Evolutionary conservation across 148 eudicot genomes (phyloP).

Genomic region (Vaccinium macrocarpon): DNA sequence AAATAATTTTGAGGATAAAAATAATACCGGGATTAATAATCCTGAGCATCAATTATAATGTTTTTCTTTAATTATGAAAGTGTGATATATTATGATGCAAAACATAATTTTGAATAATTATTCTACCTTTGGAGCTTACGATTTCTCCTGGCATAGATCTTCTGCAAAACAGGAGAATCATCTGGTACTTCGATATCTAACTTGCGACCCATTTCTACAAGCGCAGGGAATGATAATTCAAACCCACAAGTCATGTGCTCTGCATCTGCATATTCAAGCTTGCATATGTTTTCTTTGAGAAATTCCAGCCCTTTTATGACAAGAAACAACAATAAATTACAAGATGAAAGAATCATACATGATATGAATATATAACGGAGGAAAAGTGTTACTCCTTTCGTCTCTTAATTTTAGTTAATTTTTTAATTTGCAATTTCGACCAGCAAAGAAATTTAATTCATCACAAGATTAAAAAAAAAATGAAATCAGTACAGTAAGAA

Average conservation of each 20-base stretch:
- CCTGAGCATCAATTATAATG: too few relatives aligned
- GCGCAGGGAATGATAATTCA: conserved; percentile 82
- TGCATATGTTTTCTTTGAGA: conserved; percentile 53
- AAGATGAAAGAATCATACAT: too few relatives aligned
- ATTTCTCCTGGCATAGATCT: conserved; percentile 54
- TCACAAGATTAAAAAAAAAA: too few relatives aligned
- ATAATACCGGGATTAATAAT: too few relatives aligned
- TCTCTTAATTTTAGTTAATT: too few relatives aligned
- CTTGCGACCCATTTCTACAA: conserved; percentile 59
- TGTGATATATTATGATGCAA: neutral
- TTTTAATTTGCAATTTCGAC: too few relatives aligned
- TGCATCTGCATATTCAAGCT: conserved; percentile 52
- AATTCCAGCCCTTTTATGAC: conserved; percentile 47
- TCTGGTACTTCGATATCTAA: conserved; percentile 52
- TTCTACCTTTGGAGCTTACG: conserved; percentile 67
- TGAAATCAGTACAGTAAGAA: too few relatives aligned
- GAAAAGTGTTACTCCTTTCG: too few relatives aligned
- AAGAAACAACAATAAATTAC: neutral
- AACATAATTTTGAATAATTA: neutral
- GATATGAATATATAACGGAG: too few relatives aligned
- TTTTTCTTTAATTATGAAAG: too few relatives aligned
- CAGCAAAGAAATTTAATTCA: too few relatives aligned
- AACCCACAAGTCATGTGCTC: conserved; percentile 94
- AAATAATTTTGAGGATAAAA: too few relatives aligned
- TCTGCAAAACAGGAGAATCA: conserved; percentile 40